A percentile compares a stretch with the other conserved stretches of the same genome.
Evolutionary conservation across 73 alveolate species (phyloP).

Genomic region (Symbiodinium pilosum): DNA sequence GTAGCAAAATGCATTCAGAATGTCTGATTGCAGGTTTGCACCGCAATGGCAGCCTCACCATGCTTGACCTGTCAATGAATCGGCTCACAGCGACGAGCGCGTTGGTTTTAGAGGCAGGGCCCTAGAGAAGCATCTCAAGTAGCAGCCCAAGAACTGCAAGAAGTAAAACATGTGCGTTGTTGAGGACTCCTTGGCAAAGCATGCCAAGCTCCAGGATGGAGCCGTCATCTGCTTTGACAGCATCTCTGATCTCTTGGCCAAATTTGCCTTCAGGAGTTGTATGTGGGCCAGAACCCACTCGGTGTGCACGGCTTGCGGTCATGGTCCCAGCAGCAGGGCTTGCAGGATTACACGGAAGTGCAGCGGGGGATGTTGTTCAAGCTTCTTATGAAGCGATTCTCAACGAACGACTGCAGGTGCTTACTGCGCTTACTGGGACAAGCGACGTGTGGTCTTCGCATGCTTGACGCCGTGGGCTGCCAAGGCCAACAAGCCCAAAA

Average conservation of each 20-base stretch:
- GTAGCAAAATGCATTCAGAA: too few relatives aligned
- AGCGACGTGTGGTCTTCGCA: slow-evolving; percentile 36
- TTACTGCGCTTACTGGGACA: slow-evolving; percentile 52
- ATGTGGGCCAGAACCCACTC: slow-evolving; percentile 49
- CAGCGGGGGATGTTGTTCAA: not conserved
- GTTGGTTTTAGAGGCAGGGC: slow-evolving; percentile 20
- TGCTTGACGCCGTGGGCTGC: slow-evolving; percentile 57
- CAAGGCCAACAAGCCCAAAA: slow-evolving; percentile 34
- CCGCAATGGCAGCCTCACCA: slow-evolving; percentile 36
- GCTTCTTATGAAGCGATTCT: too few relatives aligned
- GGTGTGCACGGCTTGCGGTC: slow-evolving; percentile 67
- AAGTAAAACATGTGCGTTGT: too few relatives aligned
- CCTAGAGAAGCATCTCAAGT: not conserved
- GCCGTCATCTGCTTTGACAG: not conserved
- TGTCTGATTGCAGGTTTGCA: slow-evolving; percentile 4
- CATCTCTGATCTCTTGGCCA: not conserved
- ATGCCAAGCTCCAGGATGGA: slow-evolving; percentile 59
- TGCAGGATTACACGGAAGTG: too few relatives aligned
- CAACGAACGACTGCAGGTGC: too few relatives aligned
- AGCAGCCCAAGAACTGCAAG: too few relatives aligned
- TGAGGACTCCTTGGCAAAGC: slow-evolving; percentile 76
- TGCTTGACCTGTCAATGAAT: slow-evolving; percentile 83
- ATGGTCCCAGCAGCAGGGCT: too few relatives aligned
- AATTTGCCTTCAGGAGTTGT: slow-evolving; percentile 22
- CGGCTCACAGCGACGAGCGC: slow-evolving; percentile 47